These are phyloP conservation scores for Athelia sp. DNA, from an alignment of 1,284 basidiomycete species.

Conservation along the genomic window DNA sequence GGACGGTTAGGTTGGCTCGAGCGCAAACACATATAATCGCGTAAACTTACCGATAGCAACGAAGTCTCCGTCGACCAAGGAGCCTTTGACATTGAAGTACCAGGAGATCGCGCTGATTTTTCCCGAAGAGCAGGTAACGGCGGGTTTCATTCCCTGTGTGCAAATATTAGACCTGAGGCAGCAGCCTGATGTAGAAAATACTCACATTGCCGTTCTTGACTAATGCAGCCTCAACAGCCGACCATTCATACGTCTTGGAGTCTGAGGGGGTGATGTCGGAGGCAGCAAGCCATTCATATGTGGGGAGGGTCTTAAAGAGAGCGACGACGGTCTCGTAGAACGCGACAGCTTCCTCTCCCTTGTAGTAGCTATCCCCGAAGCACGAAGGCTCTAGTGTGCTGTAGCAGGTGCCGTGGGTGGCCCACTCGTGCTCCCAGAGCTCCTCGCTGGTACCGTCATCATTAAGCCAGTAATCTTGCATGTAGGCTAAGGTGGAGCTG, in stretches of 20 bases:
- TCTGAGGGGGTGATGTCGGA: constrained; percentile 33
- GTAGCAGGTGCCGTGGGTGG: constrained; percentile 27
- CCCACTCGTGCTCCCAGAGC: constrained; percentile 20
- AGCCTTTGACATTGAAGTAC: constrained; percentile 22
- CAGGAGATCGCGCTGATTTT: constrained; percentile 21
- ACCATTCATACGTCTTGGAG: constrained; percentile 24
- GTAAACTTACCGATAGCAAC: constrained; percentile 14
- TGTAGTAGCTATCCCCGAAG: constrained; percentile 12
- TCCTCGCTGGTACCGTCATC: constrained; percentile 13
- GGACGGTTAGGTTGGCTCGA: not conserved
- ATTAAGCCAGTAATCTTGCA: constrained; percentile 23
- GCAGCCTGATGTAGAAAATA: not conserved
- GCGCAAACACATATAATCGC: not conserved
- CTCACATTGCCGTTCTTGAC: constrained; percentile 15
- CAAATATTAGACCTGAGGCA: constrained; percentile 5
- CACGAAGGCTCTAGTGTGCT: constrained; percentile 24
- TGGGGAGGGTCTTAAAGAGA: constrained; percentile 28
- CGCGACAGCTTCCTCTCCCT: constrained; percentile 22
- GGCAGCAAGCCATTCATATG: constrained; percentile 30
- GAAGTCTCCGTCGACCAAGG: constrained; percentile 23
- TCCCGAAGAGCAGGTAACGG: constrained; percentile 19
- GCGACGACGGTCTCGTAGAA: constrained; percentile 29
- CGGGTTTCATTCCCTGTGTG: constrained; percentile 16
- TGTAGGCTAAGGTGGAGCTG: constrained; percentile 23
- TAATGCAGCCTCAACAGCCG: constrained; percentile 26